phyloP scores from a whole-genome alignment of 129 eudicot species.

The Lactuca saligna region DNA sequence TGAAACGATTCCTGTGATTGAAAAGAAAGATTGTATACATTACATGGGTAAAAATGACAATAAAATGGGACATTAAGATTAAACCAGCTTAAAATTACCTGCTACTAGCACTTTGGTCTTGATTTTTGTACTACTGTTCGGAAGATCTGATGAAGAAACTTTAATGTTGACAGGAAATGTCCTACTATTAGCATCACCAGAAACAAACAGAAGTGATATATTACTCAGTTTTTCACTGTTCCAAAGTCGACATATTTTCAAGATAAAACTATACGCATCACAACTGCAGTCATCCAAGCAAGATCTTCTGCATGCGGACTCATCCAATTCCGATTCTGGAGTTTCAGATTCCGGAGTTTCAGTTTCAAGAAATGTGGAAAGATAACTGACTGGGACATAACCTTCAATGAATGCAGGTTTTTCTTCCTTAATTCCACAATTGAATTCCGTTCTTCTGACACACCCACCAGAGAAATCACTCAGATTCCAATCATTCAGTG shows the following conservation, averaged over 20 bases:
- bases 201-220: neutral
- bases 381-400: neutral
- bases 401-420: neutral
- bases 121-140: neutral
- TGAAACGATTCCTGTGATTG: constrained; percentile 14
- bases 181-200: neutral
- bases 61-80: neutral
- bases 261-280: constrained; percentile 16
- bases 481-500: constrained; percentile 26
- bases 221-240: neutral
- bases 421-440: constrained; percentile 7
- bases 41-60: neutral
- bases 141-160: constrained; percentile 9
- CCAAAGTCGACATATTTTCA: constrained; percentile 2
- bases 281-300: constrained; percentile 15
- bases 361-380: neutral
- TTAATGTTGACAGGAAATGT: constrained; percentile 12
- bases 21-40: neutral
- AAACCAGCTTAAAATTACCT: constrained; percentile 1
- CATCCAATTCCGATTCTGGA: neutral
- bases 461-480: constrained; percentile 33
- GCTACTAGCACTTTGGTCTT: constrained; percentile 32
- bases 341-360: neutral
- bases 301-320: constrained; percentile 14
- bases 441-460: constrained; percentile 6